Evolutionary conservation across 257 asterid species (phyloP), one percentile per base, ranked within the genome.

Genomic region (Rubia yunnanensis): DNA sequence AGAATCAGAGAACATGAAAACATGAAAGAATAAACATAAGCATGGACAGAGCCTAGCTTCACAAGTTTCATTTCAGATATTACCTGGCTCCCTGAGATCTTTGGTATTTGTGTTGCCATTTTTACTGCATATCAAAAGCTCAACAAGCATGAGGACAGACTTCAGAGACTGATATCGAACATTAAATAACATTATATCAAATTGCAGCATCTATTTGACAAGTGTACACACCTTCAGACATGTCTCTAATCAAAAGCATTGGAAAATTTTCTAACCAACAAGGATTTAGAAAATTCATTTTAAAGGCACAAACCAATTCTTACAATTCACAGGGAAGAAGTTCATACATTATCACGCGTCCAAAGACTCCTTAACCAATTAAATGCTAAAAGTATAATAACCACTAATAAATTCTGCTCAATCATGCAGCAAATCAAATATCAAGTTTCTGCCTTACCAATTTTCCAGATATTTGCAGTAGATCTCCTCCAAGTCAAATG

Each of bases 401-500:
- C 41, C 23, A 55, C 53, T 35, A 31, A 27, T 22, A 9, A n/a
- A 39, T 31, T 59, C 59, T 63, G 44, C 22, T 18, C 36, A 57
- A 39, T 9, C 26, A n/a, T 10, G 63, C n/a, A 67, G 56, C 52
- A 5, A 17, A 10, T 11, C 7, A 18, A 69, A 18, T 50, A 0
- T 30, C 23, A 32, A 30, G 34, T 27, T 65, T 60, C 15, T 36
- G 55, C 44, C 84, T 76, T 73, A 92, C 96, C 86, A 18, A 35
- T 32, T 77, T 63, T 80, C 88, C 68, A 72, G 71, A 77, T 86
- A 83, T 60, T 80, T 81, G 62, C 72, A 30, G 72, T 81, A 86
- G 39, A 86, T 65, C 62, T 85, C 88, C 59, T 79, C 85, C 87
- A 92, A 79, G 78, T 82, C 74, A 34, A 74, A 72, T 57, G 94